Evolutionary conservation across 1,284 basidiomycete genomes (phyloP), one percentile per base, ranked within the genome.

Genomic region (Boletellus sp.): DNA sequence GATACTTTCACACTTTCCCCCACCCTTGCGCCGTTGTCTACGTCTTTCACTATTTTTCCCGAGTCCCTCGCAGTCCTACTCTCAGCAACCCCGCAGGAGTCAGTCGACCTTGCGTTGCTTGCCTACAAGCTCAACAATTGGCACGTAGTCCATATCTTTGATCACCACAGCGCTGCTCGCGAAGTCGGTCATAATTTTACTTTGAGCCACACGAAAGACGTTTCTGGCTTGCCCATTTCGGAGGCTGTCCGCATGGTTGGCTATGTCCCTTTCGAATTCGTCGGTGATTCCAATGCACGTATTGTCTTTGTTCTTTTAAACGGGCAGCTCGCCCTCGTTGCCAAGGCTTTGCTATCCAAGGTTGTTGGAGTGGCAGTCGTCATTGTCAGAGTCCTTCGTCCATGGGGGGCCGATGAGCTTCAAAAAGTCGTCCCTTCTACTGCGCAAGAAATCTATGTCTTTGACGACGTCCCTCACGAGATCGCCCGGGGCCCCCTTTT

Each of bases 131-230:
- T 87, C 41, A 71, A 74, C 17, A 64, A 71, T 23, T 74, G 70
- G 29, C 89, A 92, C 67, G 79, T 86, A 45, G 75, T 87, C 47
- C 88, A 90, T 63, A 67, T 92, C 30, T 91, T 91, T 61, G 87
- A 91, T 63, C 86, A 91, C 55, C 72, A 83, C 61, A 76, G 80
- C 53, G 72, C 79, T 34, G 69, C 81, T 38, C 80, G 90, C 17
- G 87, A 92, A 66, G 67, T 76, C n/a, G 80, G 86, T 11, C 77
- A 80, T 49, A 56, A 70, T 14, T 61, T 84, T 34, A 44, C 58
- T 22, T 26, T 53, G 38, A 58, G 66, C 36, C 44, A 60, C n/a
- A 47, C 61, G 10, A 63, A 67, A 46, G 54, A 61, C 36, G 46
- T 64, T 43, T 54, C 66, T 37, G 57, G 57, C 48, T 47, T 63